These are phyloP conservation scores for Podospora fimiseda DNA, from an alignment of 495 filamentous ascomycete species.

Conservation along the genomic window DNA sequence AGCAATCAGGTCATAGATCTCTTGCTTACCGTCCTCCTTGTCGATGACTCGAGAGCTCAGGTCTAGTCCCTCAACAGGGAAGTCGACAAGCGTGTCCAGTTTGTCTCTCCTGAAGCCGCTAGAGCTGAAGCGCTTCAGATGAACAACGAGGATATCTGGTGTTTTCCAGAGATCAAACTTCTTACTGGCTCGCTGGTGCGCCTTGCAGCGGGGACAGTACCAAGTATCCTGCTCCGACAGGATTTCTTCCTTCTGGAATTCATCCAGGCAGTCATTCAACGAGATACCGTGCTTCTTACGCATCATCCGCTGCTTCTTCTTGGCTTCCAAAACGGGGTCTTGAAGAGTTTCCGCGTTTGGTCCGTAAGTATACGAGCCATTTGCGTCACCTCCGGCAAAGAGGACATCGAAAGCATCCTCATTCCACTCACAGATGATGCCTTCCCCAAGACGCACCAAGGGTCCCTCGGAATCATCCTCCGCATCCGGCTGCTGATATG, in stretches of 20 bases:
- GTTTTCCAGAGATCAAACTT: constrained; percentile 95
- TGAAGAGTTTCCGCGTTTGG: constrained; percentile 44
- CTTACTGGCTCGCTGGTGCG: constrained; percentile 84
- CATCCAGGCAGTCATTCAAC: constrained; percentile 85
- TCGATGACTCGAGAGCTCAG: constrained; percentile 70
- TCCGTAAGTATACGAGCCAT: constrained; percentile 21
- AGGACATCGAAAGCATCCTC: constrained; percentile 58
- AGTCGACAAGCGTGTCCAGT: constrained; percentile 84
- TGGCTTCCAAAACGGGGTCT: constrained; percentile 62
- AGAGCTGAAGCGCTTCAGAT: constrained; percentile 85
- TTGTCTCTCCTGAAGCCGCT: constrained; percentile 73
- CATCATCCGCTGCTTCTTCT: constrained; percentile 49
- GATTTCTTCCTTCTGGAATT: constrained; percentile 89
- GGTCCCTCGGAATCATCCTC: constrained; percentile 42
- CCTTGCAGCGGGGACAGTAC: constrained; percentile 95
- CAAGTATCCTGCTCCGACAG: constrained; percentile 91
- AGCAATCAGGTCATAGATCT: constrained; percentile 86
- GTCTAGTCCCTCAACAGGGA: constrained; percentile 82
- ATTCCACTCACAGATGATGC: constrained; percentile 78
- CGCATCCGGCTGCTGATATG: constrained; percentile 19
- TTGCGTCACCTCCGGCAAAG: constrained; percentile 63
- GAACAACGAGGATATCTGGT: constrained; percentile 89
- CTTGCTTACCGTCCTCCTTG: constrained; percentile 67
- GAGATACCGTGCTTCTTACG: constrained; percentile 69
- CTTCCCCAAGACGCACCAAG: constrained; percentile 70